phyloP scores from a whole-genome alignment of 164 flowering plant genomes.

The Stephania japonica region DNA sequence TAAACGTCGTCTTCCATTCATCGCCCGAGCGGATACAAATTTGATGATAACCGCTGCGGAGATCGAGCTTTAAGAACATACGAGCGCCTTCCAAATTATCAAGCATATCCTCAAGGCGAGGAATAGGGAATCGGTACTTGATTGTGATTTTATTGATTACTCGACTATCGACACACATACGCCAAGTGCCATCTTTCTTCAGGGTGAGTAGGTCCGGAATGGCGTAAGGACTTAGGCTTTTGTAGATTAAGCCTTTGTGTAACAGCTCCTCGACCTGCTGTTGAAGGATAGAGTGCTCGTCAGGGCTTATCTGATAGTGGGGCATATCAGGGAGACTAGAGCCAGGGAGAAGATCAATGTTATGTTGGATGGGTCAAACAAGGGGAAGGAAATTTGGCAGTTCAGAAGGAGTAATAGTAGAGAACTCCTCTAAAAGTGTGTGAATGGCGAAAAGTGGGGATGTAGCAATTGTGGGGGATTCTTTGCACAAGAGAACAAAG shows the following conservation, averaged over 20 bases:
- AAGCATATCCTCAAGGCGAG: neutral
- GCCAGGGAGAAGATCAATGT: too few species aligned
- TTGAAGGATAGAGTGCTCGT: too few species aligned
- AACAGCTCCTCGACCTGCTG: too few species aligned
- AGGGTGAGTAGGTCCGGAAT: neutral
- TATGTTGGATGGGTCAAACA: too few species aligned
- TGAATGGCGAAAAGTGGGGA: too few species aligned
- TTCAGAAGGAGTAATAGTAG: too few species aligned
- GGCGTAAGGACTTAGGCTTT: neutral
- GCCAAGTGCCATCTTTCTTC: neutral
- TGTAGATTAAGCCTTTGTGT: neutral
- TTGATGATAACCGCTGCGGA: neutral
- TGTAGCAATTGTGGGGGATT: too few species aligned
- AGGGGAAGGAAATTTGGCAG: too few species aligned
- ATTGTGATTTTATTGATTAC: neutral
- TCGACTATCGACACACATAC: slow-evolving; percentile 2
- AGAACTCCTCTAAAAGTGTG: too few species aligned
- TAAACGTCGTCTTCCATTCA: neutral
- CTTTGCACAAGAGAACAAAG: too few species aligned
- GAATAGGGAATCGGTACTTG: neutral
- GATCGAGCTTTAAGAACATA: neutral
- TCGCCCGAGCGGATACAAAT: neutral
- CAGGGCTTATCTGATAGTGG: too few species aligned
- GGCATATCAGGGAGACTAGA: too few species aligned
- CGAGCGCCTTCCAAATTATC: neutral